Conservation (phyloP, 257 asterid species). For the Solanum sejunctum region DNA sequence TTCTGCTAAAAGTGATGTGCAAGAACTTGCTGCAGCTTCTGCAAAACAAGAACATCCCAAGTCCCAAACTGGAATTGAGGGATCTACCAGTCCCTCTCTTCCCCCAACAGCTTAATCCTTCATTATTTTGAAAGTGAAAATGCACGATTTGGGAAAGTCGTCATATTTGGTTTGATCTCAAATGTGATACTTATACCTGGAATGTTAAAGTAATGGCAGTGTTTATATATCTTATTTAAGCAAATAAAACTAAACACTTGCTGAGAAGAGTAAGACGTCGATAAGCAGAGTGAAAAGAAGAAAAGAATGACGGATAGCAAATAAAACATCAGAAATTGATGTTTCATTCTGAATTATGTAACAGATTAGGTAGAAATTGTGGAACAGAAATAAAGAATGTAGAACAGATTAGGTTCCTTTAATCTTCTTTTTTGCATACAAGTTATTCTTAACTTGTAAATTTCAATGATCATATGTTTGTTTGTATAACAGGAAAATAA, state of each 20-base stretch:
- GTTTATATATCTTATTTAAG: not conserved
- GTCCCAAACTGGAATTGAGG: constrained; percentile 9
- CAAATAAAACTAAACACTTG: not conserved
- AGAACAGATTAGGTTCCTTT: not conserved
- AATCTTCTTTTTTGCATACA: not conserved
- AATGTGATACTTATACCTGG: not conserved
- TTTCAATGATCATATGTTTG: not conserved
- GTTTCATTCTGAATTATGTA: not conserved
- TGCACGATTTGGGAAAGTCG: not conserved
- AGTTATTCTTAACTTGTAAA: not conserved
- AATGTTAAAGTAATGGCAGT: too few species aligned
- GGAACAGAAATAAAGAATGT: not conserved
- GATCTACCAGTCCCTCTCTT: constrained; percentile 11
- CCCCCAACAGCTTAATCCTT: constrained; percentile 32
- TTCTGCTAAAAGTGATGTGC: not conserved
- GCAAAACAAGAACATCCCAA: constrained; percentile 1
- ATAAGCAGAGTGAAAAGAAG: not conserved
- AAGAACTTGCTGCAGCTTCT: not conserved
- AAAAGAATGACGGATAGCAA: not conserved
- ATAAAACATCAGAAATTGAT: not conserved
- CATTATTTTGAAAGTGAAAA: not conserved
- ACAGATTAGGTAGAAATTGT: not conserved
- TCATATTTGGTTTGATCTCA: not conserved
- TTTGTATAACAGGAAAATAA: not conserved
- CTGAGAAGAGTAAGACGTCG: not conserved